Conservation (phyloP, 768 basidiomycete species). For the Rhodosporidiobolus odoratus region DNA sequence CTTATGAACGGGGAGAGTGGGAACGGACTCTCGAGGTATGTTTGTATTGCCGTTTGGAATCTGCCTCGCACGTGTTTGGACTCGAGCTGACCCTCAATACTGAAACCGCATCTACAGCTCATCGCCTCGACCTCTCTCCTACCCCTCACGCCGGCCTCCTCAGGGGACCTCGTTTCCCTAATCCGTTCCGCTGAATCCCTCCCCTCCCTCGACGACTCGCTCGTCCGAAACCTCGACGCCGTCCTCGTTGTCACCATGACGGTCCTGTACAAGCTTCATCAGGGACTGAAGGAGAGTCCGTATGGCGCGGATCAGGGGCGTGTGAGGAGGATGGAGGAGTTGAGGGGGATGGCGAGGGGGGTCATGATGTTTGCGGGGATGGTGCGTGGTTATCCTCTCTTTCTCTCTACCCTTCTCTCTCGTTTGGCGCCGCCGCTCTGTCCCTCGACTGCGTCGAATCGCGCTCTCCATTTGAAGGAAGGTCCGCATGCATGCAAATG, state of each 20-base stretch:
- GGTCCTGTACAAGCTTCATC: slow-evolving; percentile 73
- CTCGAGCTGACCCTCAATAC: too few relatives aligned
- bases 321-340: slow-evolving; percentile 63
- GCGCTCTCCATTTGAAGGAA: too few relatives aligned
- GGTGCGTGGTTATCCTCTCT: slow-evolving; percentile 16
- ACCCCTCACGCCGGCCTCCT: slow-evolving; percentile 53
- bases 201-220: slow-evolving; percentile 71
- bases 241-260: slow-evolving; percentile 91
- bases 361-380: slow-evolving; percentile 72
- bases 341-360: slow-evolving; percentile 75
- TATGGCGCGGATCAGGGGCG: slow-evolving; percentile 64
- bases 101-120: too few relatives aligned
- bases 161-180: slow-evolving; percentile 67
- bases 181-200: slow-evolving; percentile 84
- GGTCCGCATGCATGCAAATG: too few relatives aligned
- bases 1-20: slow-evolving; percentile 63
- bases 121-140: slow-evolving; percentile 79
- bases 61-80: neutral
- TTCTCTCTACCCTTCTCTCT: neutral
- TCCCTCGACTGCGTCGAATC: too few relatives aligned
- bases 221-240: slow-evolving; percentile 81
- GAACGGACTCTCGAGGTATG: slow-evolving; percentile 78
- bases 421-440: too few relatives aligned
- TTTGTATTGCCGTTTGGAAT: slow-evolving; percentile 12
- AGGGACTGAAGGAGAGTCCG: slow-evolving; percentile 63